Percentiles rank a stretch among this genome's conserved stretches.
Conservation (phyloP, 2,329 filamentous ascomycete species). For the Aspergillus sp. region DNA sequence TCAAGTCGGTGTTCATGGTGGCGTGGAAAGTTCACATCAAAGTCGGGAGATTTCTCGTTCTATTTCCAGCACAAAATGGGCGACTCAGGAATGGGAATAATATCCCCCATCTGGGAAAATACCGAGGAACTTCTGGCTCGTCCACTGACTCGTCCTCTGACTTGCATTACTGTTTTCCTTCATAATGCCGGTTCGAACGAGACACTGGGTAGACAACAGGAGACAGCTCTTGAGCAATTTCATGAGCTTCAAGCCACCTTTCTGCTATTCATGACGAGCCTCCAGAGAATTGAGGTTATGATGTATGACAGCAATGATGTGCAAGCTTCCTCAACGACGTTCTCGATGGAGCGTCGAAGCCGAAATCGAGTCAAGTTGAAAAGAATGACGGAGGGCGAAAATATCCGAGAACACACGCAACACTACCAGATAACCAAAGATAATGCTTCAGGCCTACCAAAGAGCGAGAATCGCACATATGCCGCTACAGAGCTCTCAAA, state of each 20-base stretch:
- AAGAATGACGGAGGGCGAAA: neutral
- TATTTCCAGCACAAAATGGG: constrained; percentile 27
- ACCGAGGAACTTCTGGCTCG: neutral
- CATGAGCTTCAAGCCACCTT: constrained; percentile 32
- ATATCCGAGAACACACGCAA: constrained; percentile 1
- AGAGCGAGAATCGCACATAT: constrained; percentile 14
- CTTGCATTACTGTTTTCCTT: constrained; percentile 33
- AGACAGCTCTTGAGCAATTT: constrained; percentile 7
- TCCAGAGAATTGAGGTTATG: constrained; percentile 23
- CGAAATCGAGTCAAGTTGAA: neutral
- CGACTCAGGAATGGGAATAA: constrained; percentile 47
- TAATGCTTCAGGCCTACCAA: constrained; percentile 8
- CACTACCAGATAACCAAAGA: constrained; percentile 26
- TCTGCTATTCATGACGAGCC: constrained; percentile 40
- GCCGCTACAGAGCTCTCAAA: neutral
- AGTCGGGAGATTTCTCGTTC: constrained; percentile 35
- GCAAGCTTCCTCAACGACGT: constrained; percentile 1
- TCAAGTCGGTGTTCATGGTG: constrained; percentile 32
- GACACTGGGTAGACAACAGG: constrained; percentile 15
- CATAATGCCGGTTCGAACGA: constrained; percentile 14
- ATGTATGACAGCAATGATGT: constrained; percentile 8
- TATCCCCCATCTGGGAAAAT: constrained; percentile 35
- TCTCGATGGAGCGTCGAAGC: neutral
- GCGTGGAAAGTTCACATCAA: constrained; percentile 32
- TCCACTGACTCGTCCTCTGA: no score